Conservation (phyloP, 345 rosid genomes). For the Linum tenue region DNA sequence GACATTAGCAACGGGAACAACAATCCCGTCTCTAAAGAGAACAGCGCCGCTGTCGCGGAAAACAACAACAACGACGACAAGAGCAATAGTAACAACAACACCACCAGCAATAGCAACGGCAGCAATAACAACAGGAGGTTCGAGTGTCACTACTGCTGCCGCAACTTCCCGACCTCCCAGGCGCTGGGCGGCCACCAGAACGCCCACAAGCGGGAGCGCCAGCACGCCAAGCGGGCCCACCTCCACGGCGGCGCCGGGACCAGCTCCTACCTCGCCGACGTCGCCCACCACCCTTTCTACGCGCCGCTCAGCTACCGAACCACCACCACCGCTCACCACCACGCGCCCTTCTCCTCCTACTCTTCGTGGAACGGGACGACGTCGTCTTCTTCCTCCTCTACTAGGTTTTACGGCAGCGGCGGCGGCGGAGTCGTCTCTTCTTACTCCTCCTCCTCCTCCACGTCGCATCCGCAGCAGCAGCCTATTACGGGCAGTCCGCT, state of each 20-base stretch:
- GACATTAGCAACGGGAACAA: no score
- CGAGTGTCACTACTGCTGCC: slow-evolving; percentile 37
- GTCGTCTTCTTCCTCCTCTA: not conserved
- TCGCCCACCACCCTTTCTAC: not conserved
- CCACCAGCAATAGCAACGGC: no score
- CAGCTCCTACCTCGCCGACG: no score
- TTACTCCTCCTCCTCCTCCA: no score
- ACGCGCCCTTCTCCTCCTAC: not conserved
- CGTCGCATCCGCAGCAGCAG: not conserved
- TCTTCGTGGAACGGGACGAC: not conserved
- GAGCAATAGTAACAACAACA: not conserved
- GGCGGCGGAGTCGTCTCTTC: no score
- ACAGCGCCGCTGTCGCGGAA: not conserved
- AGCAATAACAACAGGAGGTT: slow-evolving; percentile 18
- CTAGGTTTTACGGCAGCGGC: not conserved
- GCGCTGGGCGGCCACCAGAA: slow-evolving; percentile 54
- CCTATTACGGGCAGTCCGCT: slow-evolving; percentile 2
- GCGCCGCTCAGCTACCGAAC: not conserved
- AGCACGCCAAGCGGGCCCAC: slow-evolving; percentile 32
- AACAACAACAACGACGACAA: not conserved
- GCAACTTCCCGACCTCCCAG: slow-evolving; percentile 38
- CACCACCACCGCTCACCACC: not conserved
- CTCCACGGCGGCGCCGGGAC: not conserved
- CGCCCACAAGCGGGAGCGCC: slow-evolving; percentile 47
- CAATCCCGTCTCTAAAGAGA: not conserved